Base-by-base conservation (phyloP, 2,329 filamentous ascomycete genomes). In the Penicillium sp. region DNA sequence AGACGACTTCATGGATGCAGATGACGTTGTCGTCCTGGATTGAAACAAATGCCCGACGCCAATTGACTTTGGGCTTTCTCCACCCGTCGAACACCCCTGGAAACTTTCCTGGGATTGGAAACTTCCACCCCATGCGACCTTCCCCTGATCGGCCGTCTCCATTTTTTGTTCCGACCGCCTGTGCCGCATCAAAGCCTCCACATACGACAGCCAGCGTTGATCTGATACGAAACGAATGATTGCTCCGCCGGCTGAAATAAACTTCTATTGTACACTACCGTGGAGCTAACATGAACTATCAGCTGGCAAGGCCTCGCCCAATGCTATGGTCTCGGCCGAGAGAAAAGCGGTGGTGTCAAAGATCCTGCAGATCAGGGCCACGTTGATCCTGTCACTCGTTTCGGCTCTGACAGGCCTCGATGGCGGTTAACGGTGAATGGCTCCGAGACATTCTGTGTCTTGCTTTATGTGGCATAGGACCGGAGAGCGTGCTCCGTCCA, bases 11-110 rank as follows among this genome's bases (percentile, higher is more conserved):
- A 64, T 66, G 61, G 66, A 69, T 49, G 59, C 42, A 5, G 66
- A 68, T 37, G 67, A 70, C 46, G 60, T 70, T 25, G 66, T 70
- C 41, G 52, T 70, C 29, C 58, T 71, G 48, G 60, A 68, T 44
- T 66, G 55, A 59, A 43, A 43, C 25, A 31, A 35, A 32, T 33
- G 31, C 18, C 29, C 38, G 33, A 24, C 4, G 6, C 43, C 20
- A 42, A 25, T 27, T 37, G 25, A 47, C 38, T 38, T 38, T 47
- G 13, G 6, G 6, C 3, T 40, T 18, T 33, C 31, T 50, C 42
- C 42, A 47, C 42, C 15, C 23, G 18, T 31, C 29, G 15, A n/a
- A 32, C 15, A 10, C 32, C 24, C 27, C 33, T 24, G 24, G 32
- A 33, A 31, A 44, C 28, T 24, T 8, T 27, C 5, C 12, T 25